Evolutionary conservation across 2,329 filamentous ascomycete genomes (phyloP), one percentile per base, ranked within the genome.

Genomic region (Aspergillus awamori): DNA sequence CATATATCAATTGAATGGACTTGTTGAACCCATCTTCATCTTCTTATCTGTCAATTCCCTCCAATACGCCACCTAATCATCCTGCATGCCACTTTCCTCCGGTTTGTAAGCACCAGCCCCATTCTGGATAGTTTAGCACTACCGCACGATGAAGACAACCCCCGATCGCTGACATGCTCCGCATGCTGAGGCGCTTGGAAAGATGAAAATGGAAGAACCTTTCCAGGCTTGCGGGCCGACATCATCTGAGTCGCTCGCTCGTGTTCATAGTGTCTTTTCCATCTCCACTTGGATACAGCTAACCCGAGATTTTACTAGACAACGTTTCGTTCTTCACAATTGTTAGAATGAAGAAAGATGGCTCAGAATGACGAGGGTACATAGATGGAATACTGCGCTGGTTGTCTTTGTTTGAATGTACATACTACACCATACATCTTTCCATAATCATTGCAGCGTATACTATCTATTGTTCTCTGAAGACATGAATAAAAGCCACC

Each of bases 101-200:
- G 20, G n/a, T 26, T n/a, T 5, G 20, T 36, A 41, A 26, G 39
- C 39, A 30, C 28, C 28, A 30, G 28, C 28, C 28, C 8, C 8
- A 11, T 30, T 30, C 28, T 10, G 39, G 8, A 7, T 20, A 43
- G 33, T n/a, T 20, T 43, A 41, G 38, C 38, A 4, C 17, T 17
- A 20, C 17, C 8, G 52, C 52, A 54, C 10, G 17, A 63, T 62
- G 63, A 65, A 62, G 59, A 65, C 24, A 60, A 48, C 60, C 36
- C 57, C 61, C 51, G 17, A 55, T 48, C 39, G 63, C 63, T 60
- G 63, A 65, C 47, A 56, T 59, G 57, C 57, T 53, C 55, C 53
- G 61, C 63, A 58, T 63, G 52, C 48, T 63, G 63, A 61, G 59
- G 63, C 63, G 38, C 63, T 61, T 65, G 53, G 61, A 63, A 61